These are phyloP conservation scores for Kazachstania sp. DNA, from an alignment of 1,139 yeast genomes.

Conservation along the genomic window DNA sequence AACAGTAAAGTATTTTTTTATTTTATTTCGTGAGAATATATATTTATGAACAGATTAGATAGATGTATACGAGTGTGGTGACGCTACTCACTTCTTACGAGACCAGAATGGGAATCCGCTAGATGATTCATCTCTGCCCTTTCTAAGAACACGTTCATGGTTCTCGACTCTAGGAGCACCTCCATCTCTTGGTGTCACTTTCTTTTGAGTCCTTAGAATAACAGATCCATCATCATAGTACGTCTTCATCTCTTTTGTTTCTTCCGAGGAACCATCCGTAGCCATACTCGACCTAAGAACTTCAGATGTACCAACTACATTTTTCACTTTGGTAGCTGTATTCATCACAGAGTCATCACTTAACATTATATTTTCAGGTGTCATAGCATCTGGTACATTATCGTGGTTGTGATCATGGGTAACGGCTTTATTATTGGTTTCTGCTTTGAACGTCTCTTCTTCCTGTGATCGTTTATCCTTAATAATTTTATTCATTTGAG, in stretches of 20 bases:
- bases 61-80: neutral
- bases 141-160: constrained; percentile 15
- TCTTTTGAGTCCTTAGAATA: constrained; percentile 32
- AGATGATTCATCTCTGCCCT: constrained; percentile 6
- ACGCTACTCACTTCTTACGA: constrained; percentile 1
- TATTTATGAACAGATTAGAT: neutral
- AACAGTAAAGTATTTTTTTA: neutral
- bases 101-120: constrained; percentile 4
- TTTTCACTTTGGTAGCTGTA: constrained; percentile 20
- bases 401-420: neutral
- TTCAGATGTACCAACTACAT: constrained; percentile 45
- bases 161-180: constrained; percentile 24
- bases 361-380: constrained; percentile 30
- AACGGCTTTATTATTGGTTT: neutral
- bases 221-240: constrained; percentile 62
- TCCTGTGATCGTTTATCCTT: constrained; percentile 22
- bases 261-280: constrained; percentile 43
- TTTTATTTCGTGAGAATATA: neutral
- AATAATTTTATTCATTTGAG: constrained; percentile 39
- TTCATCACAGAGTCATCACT: neutral
- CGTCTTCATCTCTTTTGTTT: constrained; percentile 44
- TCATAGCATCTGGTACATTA: constrained; percentile 13
- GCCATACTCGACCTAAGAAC: constrained; percentile 38
- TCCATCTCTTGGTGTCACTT: constrained; percentile 35
- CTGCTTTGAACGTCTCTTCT: constrained; percentile 19